Conservation (phyloP, 2,329 filamentous ascomycete species). For the Arthroderma sp. region DNA sequence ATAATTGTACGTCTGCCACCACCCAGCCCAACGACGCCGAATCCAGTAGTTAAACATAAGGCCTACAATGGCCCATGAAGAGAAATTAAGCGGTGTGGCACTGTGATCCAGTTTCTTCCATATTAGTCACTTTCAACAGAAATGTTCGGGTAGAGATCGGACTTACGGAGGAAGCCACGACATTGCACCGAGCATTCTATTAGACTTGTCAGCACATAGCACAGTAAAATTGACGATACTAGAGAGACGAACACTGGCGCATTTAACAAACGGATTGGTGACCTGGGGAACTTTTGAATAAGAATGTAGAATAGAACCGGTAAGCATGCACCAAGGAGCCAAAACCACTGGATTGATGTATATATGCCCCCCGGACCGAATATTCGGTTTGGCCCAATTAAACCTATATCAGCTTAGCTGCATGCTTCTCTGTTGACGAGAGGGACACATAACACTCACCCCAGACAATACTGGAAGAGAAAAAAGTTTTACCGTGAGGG, state of each 20-base stretch:
- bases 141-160: slow-evolving; percentile 31
- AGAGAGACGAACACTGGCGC: slow-evolving; percentile 32
- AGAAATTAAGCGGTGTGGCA: slow-evolving; percentile 52
- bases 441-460: slow-evolving; percentile 29
- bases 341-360: slow-evolving; percentile 51
- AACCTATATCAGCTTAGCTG: slow-evolving; percentile 34
- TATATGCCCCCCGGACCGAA: slow-evolving; percentile 51
- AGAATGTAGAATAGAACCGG: slow-evolving; percentile 46
- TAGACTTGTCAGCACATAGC: slow-evolving; percentile 1
- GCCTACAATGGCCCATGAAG: slow-evolving; percentile 49
- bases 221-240: not conserved
- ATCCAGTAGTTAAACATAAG: slow-evolving; percentile 28
- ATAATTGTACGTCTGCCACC: slow-evolving; percentile 31
- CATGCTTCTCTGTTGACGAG: not conserved
- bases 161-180: slow-evolving; percentile 36
- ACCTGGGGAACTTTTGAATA: slow-evolving; percentile 46
- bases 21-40: slow-evolving; percentile 19
- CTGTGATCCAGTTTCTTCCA: slow-evolving; percentile 1
- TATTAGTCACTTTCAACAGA: slow-evolving; percentile 44
- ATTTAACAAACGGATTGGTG: slow-evolving; percentile 49
- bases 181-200: slow-evolving; percentile 18
- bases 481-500: slow-evolving; percentile 43
- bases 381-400: slow-evolving; percentile 54
- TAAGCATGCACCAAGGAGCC: slow-evolving; percentile 48
- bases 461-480: slow-evolving; percentile 56